Conservation (phyloP, 208 protist species). For the Acanthamoeba healyi region DNA sequence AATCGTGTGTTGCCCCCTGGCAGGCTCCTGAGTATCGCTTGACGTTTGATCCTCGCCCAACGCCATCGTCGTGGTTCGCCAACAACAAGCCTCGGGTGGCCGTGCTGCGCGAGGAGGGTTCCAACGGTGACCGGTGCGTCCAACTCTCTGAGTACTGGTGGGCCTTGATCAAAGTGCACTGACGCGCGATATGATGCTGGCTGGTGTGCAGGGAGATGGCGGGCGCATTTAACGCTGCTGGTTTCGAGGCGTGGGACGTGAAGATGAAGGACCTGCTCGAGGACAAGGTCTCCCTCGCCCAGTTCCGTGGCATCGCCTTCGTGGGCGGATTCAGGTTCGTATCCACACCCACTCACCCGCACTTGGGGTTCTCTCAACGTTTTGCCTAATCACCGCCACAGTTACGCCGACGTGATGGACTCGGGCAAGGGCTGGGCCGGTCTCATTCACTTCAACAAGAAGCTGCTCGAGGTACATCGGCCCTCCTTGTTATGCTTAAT, state of each 20-base stretch:
- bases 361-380: neutral
- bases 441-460: slow-evolving; percentile 77
- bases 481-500: too few species aligned
- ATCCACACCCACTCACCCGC: neutral
- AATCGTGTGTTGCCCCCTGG: too few species aligned
- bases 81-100: neutral
- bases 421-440: slow-evolving; percentile 91
- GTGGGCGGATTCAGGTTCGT: slow-evolving; percentile 88
- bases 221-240: slow-evolving; percentile 85
- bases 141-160: neutral
- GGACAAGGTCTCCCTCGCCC: slow-evolving; percentile 75
- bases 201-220: slow-evolving; percentile 85
- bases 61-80: slow-evolving; percentile 34
- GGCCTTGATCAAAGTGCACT: neutral
- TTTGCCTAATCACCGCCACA: neutral
- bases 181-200: neutral
- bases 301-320: slow-evolving; percentile 90
- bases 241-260: slow-evolving; percentile 89
- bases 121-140: slow-evolving; percentile 84
- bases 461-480: slow-evolving; percentile 10
- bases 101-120: slow-evolving; percentile 87
- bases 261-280: slow-evolving; percentile 84
- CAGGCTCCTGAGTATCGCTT: slow-evolving; percentile 7
- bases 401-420: slow-evolving; percentile 89
- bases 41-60: slow-evolving; percentile 12